Conservation (phyloP, 2,329 filamentous ascomycete species). For the Graphium sp. region DNA sequence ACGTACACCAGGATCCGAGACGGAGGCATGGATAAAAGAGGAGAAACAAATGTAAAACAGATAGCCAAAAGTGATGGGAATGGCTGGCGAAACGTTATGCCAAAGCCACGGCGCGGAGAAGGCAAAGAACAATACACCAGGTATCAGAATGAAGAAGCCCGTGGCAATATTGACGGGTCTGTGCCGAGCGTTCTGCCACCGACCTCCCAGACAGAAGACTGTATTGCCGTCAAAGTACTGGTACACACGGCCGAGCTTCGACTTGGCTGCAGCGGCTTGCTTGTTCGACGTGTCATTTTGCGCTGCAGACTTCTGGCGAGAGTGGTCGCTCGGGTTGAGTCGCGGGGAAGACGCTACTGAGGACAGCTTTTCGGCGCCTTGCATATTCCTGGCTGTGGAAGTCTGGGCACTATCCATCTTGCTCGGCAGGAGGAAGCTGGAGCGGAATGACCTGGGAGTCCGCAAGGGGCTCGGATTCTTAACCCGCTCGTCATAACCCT, state of each 20-base stretch:
- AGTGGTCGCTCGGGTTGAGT: slow-evolving; percentile 26
- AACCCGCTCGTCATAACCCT: slow-evolving; percentile 31
- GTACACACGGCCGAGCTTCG: slow-evolving; percentile 51
- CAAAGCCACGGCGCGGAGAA: slow-evolving; percentile 78
- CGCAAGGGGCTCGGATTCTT: slow-evolving; percentile 38
- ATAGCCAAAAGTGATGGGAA: slow-evolving; percentile 83
- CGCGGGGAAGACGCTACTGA: slow-evolving; percentile 37
- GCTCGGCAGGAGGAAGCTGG: slow-evolving; percentile 51
- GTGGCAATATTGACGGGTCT: slow-evolving; percentile 82
- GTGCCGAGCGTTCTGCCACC: slow-evolving; percentile 75
- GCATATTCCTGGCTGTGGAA: slow-evolving; percentile 35
- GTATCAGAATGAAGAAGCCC: slow-evolving; percentile 62
- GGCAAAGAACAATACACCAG: slow-evolving; percentile 66
- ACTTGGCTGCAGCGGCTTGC: slow-evolving; percentile 15
- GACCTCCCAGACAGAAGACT: slow-evolving; percentile 70
- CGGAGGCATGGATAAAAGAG: slow-evolving; percentile 85
- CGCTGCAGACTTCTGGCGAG: slow-evolving; percentile 8
- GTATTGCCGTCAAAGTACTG: slow-evolving; percentile 93
- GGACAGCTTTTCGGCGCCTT: slow-evolving; percentile 60
- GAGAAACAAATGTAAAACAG: slow-evolving; percentile 81
- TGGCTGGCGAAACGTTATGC: slow-evolving; percentile 70
- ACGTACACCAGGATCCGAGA: slow-evolving; percentile 83
- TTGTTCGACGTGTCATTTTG: slow-evolving; percentile 5
- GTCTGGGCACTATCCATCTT: slow-evolving; percentile 30
- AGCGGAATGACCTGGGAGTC: slow-evolving; percentile 62